phyloP scores from a whole-genome alignment of 2,329 filamentous ascomycete genomes.

The Diaporthe longicolla region DNA sequence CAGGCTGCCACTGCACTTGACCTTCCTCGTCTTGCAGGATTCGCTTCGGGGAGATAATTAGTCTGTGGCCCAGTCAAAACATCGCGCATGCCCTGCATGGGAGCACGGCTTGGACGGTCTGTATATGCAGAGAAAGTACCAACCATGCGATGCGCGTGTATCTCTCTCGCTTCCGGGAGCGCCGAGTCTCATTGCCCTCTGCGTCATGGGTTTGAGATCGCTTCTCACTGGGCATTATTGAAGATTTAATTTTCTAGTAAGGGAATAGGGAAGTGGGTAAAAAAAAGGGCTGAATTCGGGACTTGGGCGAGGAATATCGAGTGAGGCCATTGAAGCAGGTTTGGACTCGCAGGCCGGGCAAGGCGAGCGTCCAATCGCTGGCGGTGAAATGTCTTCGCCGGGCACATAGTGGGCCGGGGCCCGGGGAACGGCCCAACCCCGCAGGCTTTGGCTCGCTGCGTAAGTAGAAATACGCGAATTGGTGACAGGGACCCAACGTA shows the following conservation, averaged over 20 bases:
- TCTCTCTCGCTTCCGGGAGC: constrained; percentile 23
- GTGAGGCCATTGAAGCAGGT: constrained; percentile 5
- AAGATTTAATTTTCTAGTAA: not conserved
- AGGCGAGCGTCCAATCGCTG: constrained; percentile 2
- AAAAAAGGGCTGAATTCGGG: constrained; percentile 1
- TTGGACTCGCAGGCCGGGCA: constrained; percentile 7
- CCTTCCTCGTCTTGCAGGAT: constrained; percentile 28
- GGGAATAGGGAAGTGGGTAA: not conserved
- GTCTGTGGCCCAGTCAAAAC: not conserved
- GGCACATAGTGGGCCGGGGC: constrained; percentile 5
- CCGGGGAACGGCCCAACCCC: constrained; percentile 9
- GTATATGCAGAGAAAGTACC: constrained; percentile 1
- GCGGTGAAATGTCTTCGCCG: constrained; percentile 24
- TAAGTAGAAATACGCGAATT: not conserved
- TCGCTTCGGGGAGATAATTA: not conserved
- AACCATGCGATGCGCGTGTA: constrained; percentile 23
- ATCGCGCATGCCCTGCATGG: not conserved
- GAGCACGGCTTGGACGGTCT: not conserved
- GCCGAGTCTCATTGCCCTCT: constrained; percentile 17
- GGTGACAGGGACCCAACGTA: not conserved
- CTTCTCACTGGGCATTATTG: constrained; percentile 20
- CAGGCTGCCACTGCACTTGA: constrained; percentile 28
- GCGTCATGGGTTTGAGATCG: constrained; percentile 9
- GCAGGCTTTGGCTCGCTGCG: not conserved
- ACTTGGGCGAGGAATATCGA: constrained; percentile 1